Percentiles rank a stretch among this genome's conserved stretches.
These are phyloP conservation scores for Fusarium sp. DNA, from an alignment of 2,329 filamentous ascomycete species.

Conservation along the genomic window DNA sequence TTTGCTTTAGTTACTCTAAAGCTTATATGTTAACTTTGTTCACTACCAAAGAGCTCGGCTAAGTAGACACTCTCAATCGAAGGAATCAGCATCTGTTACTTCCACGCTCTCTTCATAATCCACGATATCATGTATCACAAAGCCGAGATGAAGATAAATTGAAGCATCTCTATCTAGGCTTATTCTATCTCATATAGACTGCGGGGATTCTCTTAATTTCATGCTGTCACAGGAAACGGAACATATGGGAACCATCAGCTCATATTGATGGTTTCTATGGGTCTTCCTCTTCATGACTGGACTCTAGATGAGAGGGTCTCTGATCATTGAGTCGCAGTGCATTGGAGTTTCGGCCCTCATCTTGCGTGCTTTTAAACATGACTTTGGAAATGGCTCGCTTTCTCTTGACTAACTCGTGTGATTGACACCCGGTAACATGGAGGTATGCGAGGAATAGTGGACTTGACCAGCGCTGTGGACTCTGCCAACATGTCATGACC, in stretches of 20 bases:
- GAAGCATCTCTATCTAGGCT: too few relatives aligned
- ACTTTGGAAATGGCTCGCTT: neutral
- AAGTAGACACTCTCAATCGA: too few relatives aligned
- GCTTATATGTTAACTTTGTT: too few relatives aligned
- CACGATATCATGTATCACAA: too few relatives aligned
- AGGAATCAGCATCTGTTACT: too few relatives aligned
- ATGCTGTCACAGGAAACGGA: neutral
- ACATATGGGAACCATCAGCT: neutral
- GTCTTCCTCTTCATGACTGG: neutral
- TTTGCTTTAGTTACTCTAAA: too few relatives aligned
- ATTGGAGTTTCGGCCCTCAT: conserved; percentile 17
- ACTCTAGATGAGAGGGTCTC: neutral
- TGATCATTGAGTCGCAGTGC: neutral
- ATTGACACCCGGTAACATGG: conserved; percentile 1
- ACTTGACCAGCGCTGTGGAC: neutral
- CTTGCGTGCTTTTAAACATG: neutral
- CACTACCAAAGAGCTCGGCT: too few relatives aligned
- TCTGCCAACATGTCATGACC: neutral
- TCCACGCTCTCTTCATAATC: too few relatives aligned
- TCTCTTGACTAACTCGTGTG: neutral
- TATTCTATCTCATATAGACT: too few relatives aligned
- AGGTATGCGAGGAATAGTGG: neutral
- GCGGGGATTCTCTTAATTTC: fast-evolving
- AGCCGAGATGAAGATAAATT: too few relatives aligned
- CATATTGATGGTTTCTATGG: neutral